phyloP scores from a whole-genome alignment of 2,329 filamentous ascomycete species.

The Fusarium lyarnte region DNA sequence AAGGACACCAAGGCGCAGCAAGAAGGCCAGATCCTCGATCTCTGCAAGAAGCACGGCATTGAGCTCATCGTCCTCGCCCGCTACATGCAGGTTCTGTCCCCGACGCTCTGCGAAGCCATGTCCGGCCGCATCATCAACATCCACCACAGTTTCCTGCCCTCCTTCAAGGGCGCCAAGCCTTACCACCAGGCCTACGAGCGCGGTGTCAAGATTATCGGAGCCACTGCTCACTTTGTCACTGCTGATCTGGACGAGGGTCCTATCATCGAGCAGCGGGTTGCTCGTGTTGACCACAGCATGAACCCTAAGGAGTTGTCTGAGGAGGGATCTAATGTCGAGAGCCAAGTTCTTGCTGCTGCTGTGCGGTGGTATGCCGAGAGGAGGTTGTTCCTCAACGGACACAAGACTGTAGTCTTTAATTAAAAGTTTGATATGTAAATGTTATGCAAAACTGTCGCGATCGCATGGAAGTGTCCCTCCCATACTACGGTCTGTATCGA shows the following conservation, averaged over 20 bases:
- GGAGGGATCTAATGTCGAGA: conserved; percentile 86
- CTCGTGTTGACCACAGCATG: conserved; percentile 80
- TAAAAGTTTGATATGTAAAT: conserved; percentile 2
- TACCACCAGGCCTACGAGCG: conserved; percentile 90
- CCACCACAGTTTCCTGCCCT: conserved; percentile 86
- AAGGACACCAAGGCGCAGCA: conserved; percentile 81
- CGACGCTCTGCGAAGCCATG: conserved; percentile 79
- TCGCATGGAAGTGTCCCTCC: too few relatives aligned
- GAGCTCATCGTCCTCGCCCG: conserved; percentile 84
- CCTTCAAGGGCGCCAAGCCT: conserved; percentile 88
- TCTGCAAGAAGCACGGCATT: conserved; percentile 74
- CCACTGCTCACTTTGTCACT: conserved; percentile 87
- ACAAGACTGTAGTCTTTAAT: conserved; percentile 82
- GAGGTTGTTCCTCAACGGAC: conserved; percentile 79
- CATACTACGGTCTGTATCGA: neutral
- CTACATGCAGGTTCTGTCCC: conserved; percentile 89
- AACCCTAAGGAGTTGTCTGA: conserved; percentile 79
- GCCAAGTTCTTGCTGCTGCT: conserved; percentile 80
- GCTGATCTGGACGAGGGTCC: conserved; percentile 86
- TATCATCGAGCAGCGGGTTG: conserved; percentile 86
- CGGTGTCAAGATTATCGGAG: conserved; percentile 89
- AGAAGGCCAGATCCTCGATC: conserved; percentile 75
- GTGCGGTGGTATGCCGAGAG: conserved; percentile 87
- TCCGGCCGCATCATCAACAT: conserved; percentile 91
- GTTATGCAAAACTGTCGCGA: neutral